Conservation (phyloP, 345 rosid genomes). For the Euclidium syriacum region DNA sequence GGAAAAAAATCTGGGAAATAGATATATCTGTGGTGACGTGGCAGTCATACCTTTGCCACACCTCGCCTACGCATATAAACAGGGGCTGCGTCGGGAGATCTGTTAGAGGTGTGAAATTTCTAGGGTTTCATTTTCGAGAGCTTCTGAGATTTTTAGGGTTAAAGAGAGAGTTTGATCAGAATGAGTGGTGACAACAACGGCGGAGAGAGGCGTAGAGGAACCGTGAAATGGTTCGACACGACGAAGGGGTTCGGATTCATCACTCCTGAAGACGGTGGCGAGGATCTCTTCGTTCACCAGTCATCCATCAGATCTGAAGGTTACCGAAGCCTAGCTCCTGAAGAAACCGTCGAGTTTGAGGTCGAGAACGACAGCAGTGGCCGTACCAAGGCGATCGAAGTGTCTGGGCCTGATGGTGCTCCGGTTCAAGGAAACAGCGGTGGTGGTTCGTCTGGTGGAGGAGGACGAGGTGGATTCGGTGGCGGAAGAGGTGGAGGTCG, state of each 20-base stretch:
- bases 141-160: too few species aligned
- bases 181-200: slow-evolving; percentile 30
- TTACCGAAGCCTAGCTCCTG: slow-evolving; percentile 61
- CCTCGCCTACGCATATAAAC: slow-evolving; percentile 7
- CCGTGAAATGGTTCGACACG: slow-evolving; percentile 70
- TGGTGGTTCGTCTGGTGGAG: slow-evolving; percentile 20
- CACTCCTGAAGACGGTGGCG: slow-evolving; percentile 80
- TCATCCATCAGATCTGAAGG: slow-evolving; percentile 76
- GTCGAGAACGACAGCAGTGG: slow-evolving; percentile 35
- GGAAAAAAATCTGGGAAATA: background rate
- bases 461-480: slow-evolving; percentile 27
- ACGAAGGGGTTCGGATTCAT: slow-evolving; percentile 91
- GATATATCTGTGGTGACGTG: slow-evolving; percentile 18
- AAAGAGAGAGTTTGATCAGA: background rate
- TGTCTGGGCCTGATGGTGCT: slow-evolving; percentile 56
- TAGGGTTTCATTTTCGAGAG: slow-evolving; percentile 14
- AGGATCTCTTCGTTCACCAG: slow-evolving; percentile 87
- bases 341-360: slow-evolving; percentile 59
- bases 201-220: slow-evolving; percentile 37
- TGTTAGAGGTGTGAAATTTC: background rate
- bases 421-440: slow-evolving; percentile 22
- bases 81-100: background rate
- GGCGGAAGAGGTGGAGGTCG: slow-evolving; percentile 31
- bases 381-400: slow-evolving; percentile 78
- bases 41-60: slow-evolving; percentile 22